Percentiles rank a stretch among this genome's conserved stretches.
These are phyloP conservation scores for Gnetum montanum DNA, from an alignment of 75 land plant genomes.

Conservation along the genomic window DNA sequence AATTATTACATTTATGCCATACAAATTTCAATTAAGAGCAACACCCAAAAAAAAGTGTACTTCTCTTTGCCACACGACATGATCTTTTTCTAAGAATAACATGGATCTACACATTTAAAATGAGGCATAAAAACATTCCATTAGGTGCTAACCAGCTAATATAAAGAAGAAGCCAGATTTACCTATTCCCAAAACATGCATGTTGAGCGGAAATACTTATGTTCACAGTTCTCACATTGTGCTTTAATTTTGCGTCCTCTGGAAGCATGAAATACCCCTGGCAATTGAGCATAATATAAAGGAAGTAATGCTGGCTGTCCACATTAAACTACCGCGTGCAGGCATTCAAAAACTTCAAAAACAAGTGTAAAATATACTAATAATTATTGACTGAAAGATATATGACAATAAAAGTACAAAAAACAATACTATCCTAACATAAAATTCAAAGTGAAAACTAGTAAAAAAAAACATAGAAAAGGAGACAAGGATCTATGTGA, in stretches of 20 bases:
- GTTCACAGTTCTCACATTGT: constrained; percentile 70
- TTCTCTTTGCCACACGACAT: not conserved
- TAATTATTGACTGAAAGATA: too few species aligned
- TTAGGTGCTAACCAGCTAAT: not conserved
- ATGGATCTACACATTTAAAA: not conserved
- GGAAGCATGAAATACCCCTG: constrained; percentile 95
- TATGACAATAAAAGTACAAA: too few species aligned
- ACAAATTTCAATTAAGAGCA: too few species aligned
- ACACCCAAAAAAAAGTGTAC: constrained; percentile 3
- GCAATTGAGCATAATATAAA: too few species aligned
- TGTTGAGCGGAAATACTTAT: constrained; percentile 80
- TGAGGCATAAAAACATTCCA: not conserved
- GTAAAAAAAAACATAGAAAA: too few species aligned
- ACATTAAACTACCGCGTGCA: too few species aligned
- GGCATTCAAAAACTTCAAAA: too few species aligned
- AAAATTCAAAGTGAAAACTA: too few species aligned
- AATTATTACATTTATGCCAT: not conserved
- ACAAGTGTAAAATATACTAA: too few species aligned
- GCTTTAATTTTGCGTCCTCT: constrained; percentile 68
- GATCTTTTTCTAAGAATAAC: not conserved
- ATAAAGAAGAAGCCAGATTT: not conserved
- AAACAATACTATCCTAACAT: too few species aligned
- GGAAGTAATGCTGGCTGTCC: too few species aligned
- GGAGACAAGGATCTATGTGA: too few species aligned
- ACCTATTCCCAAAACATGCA: constrained; percentile 96